Base-by-base conservation (phyloP, 495 filamentous ascomycete species). In the Clavariopsis aquatica region DNA sequence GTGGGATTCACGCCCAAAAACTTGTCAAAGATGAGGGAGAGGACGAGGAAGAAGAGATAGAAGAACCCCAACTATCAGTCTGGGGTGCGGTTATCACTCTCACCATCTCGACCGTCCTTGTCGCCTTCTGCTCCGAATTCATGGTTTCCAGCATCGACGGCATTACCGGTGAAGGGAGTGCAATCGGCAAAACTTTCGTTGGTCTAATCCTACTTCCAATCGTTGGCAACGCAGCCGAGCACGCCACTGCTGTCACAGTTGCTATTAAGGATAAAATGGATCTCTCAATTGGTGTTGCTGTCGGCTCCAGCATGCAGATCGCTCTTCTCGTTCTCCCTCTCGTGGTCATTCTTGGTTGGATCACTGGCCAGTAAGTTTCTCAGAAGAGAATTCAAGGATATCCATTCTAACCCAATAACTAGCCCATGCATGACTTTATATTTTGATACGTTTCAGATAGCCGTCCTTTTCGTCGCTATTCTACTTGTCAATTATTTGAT, bases 251-350 rank as follows among this genome's bases (percentile, higher is more conserved):
- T 13, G 87, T 93, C 34, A 89, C 96, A 20, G 93, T 97, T 47
- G 90, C 94, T 0, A 83, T 87, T 70, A 96, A 95, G 77, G 83
- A 96, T 75, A 98, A 98, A 82, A 98, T 97, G 94, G 92, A 97
- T 70, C 82, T 98, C n/a, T 92, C 93, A 13, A 91, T 98, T 76
- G 90, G 91, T 22, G 93, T 97, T 28, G 94, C 93, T 10, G 91
- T 98, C 64, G 93, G 93, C 26, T 92, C 88, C 68, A 92, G 90
- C 73, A 87, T 98, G 80, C 93, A 98, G 76, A 97, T 98, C 71
- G 92, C 93, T 6, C 81, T 96, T 28, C 86, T 96, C 24, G 91
- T 97, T 29, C 96, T 93, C 0, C 93, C 93, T 0, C 88, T 90
- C 74, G 79, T 96, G 49, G 93, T 97, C 56, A 88, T 97, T 59